A percentile compares a stretch with the other conserved stretches of the same genome.
Conservation (phyloP, 2,329 filamentous ascomycete genomes). For the Botryosphaeria agaves region DNA sequence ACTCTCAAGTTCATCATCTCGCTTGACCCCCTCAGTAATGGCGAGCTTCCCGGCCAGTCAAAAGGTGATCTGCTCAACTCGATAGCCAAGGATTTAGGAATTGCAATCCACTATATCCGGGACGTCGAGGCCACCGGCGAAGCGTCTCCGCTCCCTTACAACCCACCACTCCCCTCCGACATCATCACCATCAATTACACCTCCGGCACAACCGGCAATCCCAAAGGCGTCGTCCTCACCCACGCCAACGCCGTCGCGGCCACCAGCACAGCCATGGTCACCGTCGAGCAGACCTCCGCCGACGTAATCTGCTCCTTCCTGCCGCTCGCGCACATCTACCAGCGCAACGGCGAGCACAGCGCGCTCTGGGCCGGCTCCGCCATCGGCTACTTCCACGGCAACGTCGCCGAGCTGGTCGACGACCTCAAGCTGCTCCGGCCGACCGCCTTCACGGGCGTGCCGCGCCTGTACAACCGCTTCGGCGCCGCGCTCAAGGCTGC, state of each 20-base stretch:
- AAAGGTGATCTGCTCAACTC: conserved; percentile 64
- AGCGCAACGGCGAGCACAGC: conserved; percentile 65
- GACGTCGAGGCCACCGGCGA: conserved; percentile 72
- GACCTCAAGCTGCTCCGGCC: conserved; percentile 80
- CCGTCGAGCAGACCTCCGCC: conserved; percentile 31
- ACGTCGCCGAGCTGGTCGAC: conserved; percentile 71
- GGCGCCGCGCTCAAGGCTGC: conserved; percentile 63
- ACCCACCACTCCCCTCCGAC: conserved; percentile 56
- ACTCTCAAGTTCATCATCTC: conserved; percentile 75
- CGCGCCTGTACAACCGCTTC: conserved; percentile 82
- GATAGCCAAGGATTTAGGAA: conserved; percentile 55
- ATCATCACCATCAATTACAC: conserved; percentile 85
- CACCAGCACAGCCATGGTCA: conserved; percentile 41
- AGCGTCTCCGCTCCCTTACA: conserved; percentile 49
- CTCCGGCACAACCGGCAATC: conserved; percentile 66
- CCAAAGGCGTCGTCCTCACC: conserved; percentile 70
- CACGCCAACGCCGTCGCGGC: conserved; percentile 68
- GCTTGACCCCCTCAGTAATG: conserved; percentile 64
- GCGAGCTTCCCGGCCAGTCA: conserved; percentile 58
- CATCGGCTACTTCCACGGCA: conserved; percentile 89
- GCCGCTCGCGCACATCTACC: conserved; percentile 86
- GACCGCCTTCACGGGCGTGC: conserved; percentile 72
- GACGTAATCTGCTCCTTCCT: conserved; percentile 73
- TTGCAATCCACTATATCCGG: conserved; percentile 61
- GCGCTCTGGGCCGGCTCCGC: conserved; percentile 53